Evolutionary conservation across 257 asterid species (phyloP), one percentile per base, ranked within the genome.

Genomic region (Fraxinus americana): DNA sequence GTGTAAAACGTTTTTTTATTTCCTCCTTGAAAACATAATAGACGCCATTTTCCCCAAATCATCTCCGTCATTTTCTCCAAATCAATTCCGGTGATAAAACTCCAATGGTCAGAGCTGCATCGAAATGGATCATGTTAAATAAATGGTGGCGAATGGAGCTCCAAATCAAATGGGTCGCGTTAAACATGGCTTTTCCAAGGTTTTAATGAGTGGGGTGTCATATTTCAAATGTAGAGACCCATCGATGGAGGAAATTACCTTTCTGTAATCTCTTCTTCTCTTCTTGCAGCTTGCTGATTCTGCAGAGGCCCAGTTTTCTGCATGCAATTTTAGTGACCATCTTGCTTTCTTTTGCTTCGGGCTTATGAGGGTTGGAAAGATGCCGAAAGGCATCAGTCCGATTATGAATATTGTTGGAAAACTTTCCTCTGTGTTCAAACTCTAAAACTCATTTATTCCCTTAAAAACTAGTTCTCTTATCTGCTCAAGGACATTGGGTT

Each of bases 301-400:
- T 75, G 97, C 97, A 16, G 92, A 91, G 89, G 88, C 98, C 78
- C 97, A 88, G 83, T 92, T 94, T 90, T 87, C 97, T 75, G 91
- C 91, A 30, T 91, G 92, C 77, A 92, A 85, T 73, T 94, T 86
- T 87, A 94, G 98, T 84, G 98, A 92, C 82, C 97, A 94, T 88
- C 89, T 94, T 80, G 88, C 2, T 29, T 29, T 29, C 2, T 96
- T 78, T 81, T 92, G 41, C 84, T 89, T 75, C 93, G 97, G 76
- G 98, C 98, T 71, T 94, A 85, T 86, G 94, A 94, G 13, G 98
- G 97, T 48, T 94, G 98, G 98, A 94, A 85, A 87, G 89, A 87
- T 67, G 98, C 98, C 74, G 97, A 94, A 79, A 91, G 85, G 75
- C 73, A 85, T 82, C 94, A 84, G 79, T 78, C 81, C 74, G 96